phyloP scores from a whole-genome alignment of 441 rosid genomes.

The Pelargonium australe region DNA sequence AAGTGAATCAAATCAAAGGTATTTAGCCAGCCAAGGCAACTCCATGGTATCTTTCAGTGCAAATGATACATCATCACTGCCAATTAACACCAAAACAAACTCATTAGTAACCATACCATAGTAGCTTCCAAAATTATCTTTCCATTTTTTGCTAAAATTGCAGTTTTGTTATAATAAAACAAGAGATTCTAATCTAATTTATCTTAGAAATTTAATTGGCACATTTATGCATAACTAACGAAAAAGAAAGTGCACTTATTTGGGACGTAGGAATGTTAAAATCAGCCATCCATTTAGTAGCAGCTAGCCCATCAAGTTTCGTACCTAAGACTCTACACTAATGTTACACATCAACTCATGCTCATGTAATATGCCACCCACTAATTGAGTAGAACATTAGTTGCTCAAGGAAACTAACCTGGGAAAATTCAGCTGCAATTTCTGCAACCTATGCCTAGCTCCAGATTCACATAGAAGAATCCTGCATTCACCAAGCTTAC shows the following conservation, averaged over 20 bases:
- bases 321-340: neutral
- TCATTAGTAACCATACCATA: too few species aligned
- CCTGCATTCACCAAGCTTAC: conserved; percentile 89
- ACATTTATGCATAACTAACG: too few species aligned
- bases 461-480: conserved; percentile 81
- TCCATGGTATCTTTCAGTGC: conserved; percentile 77
- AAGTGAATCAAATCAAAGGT: conserved; percentile 36
- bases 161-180: too few species aligned
- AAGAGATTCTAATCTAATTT: too few species aligned
- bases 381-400: neutral
- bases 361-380: too few species aligned
- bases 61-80: conserved; percentile 85
- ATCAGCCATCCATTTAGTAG: neutral
- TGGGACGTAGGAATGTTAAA: neutral
- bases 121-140: neutral
- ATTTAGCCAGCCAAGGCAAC: conserved; percentile 80
- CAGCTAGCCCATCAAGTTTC: neutral
- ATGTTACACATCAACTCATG: too few species aligned
- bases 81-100: neutral
- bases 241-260: neutral
- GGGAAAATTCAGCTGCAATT: conserved; percentile 92
- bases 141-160: neutral
- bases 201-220: too few species aligned
- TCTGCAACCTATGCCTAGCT: conserved; percentile 73
- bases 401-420: conserved; percentile 39